phyloP scores from a whole-genome alignment of 2,329 filamentous ascomycete species.

The Laburnicola sp. region DNA sequence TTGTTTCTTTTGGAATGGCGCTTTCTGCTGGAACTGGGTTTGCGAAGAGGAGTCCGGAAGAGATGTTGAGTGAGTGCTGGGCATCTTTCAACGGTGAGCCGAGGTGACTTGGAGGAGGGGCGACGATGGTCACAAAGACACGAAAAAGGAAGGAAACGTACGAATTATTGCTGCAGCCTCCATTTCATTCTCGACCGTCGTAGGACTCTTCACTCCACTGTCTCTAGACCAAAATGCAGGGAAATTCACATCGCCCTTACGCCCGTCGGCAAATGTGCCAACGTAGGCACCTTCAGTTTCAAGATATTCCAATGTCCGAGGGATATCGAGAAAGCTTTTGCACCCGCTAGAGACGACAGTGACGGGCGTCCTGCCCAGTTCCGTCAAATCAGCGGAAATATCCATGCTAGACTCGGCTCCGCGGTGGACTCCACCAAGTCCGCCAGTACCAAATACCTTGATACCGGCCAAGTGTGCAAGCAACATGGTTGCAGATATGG shows the following conservation, averaged over 20 bases:
- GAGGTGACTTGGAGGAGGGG: not conserved
- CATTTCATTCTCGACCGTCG: conserved; percentile 70
- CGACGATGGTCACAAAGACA: not conserved
- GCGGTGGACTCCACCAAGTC: conserved; percentile 90
- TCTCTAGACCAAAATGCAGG: conserved; percentile 92
- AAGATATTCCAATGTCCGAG: conserved; percentile 80
- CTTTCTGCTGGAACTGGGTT: conserved; percentile 78
- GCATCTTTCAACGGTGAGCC: conserved; percentile 56
- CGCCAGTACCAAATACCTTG: conserved; percentile 90
- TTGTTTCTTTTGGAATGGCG: conserved; percentile 65
- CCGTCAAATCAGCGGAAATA: conserved; percentile 91
- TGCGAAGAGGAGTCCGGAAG: conserved; percentile 82
- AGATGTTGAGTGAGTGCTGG: conserved; percentile 70
- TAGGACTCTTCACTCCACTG: conserved; percentile 79
- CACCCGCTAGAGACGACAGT: conserved; percentile 88
- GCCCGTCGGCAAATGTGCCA: conserved; percentile 85
- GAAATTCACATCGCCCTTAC: conserved; percentile 73
- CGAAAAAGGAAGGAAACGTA: conserved; percentile 44
- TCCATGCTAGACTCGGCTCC: conserved; percentile 87
- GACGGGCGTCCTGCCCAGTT: conserved; percentile 85
- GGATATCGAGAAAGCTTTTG: conserved; percentile 95
- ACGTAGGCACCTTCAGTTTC: conserved; percentile 78
- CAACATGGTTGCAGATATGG: conserved; percentile 89
- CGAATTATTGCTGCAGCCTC: conserved; percentile 88
- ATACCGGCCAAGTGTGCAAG: conserved; percentile 86